Evolutionary conservation across 2,329 filamentous ascomycete species (phyloP), one percentile per base, ranked within the genome.

Genomic region (Fusarium circinatum): DNA sequence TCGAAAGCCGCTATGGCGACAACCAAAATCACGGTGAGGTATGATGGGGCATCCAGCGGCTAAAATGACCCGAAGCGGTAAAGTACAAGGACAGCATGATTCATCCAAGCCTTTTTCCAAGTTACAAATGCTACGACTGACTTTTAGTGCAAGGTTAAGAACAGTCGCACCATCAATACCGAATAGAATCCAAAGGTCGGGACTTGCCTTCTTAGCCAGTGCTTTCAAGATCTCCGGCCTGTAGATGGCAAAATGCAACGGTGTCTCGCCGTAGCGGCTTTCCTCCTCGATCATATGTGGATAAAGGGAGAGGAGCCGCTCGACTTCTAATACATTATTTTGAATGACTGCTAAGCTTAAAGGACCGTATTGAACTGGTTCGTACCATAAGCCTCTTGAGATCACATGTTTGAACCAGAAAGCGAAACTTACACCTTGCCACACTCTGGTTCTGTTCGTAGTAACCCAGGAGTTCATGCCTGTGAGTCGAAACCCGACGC

Each of bases 151-250:
- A 49, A 10, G 8, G 5, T 10, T 13, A 18, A 49, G 22, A n/a
- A n/a, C 8, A 32, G 28, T 49, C 20, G 2, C 10, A 4, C 3
- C 0, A 9, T 1, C 0, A 6, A 1, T 0, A 5, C 4, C 5
- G 15, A 0, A 0, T 18, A 1, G 47, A 49, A 32, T n/a, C 28
- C 28, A 49, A 6, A 5, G 0, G 4, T n/a, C 11, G 1, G 47
- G 15, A 5, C 2, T 32, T 4, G 8, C 22, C 3, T n/a, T 13
- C 15, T 49, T 18, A 5, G 22, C 11, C 11, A 49, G 47, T 6
- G 0, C 8, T 18, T 32, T 7, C 11, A 49, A 9, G 15, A 32
- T 13, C 0, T 49, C 22, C 1, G 0, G 22, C 22, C 15, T 49
- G 11, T 32, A 4, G 4, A 49, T 32, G 15, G 47, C 47, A 1